A percentile compares a stretch with the other conserved stretches of the same genome.
Conservation (phyloP, 2,329 filamentous ascomycete species). For the Zymoseptoria tritici region DNA sequence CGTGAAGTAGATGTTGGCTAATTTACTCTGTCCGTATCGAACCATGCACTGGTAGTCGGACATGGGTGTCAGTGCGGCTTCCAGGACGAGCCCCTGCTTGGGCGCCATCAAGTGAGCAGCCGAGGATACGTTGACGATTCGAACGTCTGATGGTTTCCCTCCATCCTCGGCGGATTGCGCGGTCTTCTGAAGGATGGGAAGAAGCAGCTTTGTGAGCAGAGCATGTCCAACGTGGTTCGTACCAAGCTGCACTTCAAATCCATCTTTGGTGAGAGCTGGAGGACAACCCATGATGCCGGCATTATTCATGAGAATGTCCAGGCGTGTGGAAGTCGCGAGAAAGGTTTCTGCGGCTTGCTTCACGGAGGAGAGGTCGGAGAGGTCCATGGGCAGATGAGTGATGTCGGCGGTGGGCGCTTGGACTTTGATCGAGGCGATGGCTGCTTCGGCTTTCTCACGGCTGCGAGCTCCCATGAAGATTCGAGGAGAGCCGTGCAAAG, state of each 20-base stretch:
- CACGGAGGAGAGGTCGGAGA: slow-evolving; percentile 34
- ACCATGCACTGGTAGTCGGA: slow-evolving; percentile 17
- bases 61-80: slow-evolving; percentile 20
- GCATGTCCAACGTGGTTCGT: slow-evolving; percentile 29
- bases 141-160: slow-evolving; percentile 9
- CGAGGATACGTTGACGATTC: slow-evolving; percentile 24
- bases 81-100: slow-evolving; percentile 12
- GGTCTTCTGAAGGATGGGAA: slow-evolving; percentile 17
- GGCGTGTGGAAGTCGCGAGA: slow-evolving; percentile 11
- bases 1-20: slow-evolving; percentile 43
- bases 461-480: slow-evolving; percentile 46
- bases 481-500: slow-evolving; percentile 43
- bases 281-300: slow-evolving; percentile 23
- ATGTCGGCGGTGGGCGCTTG: slow-evolving; percentile 33
- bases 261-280: slow-evolving; percentile 17
- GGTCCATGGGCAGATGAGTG: slow-evolving; percentile 24
- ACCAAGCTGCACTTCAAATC: slow-evolving; percentile 28
- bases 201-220: slow-evolving; percentile 23
- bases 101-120: slow-evolving; percentile 14
- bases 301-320: slow-evolving; percentile 28
- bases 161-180: slow-evolving; percentile 12
- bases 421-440: slow-evolving; percentile 34
- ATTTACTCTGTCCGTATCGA: slow-evolving; percentile 41
- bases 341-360: slow-evolving; percentile 12
- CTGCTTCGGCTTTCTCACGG: slow-evolving; percentile 39